Evolutionary conservation across 1,139 yeast genomes (phyloP), one percentile per base, ranked within the genome.

Genomic region (Yamadazyma dushanensis): DNA sequence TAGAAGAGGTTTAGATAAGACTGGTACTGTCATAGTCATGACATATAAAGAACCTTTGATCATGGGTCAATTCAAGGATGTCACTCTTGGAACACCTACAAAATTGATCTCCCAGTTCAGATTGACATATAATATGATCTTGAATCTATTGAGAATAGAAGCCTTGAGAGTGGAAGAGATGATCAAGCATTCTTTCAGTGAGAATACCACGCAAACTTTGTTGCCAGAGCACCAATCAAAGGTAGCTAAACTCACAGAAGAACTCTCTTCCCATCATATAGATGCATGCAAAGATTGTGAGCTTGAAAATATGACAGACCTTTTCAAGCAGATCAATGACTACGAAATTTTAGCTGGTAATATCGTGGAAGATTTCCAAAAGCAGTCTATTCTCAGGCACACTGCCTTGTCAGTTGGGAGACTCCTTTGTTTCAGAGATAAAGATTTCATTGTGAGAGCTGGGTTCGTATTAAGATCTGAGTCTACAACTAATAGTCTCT

Each of bases 21-120:
- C 87, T 1, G 98, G 98, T 51, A 90, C 96, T 0, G 98, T 94
- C n/a, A 89, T 94, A 41, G 80, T 90, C 17, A 88, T 92, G 95
- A 75, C 94, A 2, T 85, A 82, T 50, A 80, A 78, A 33, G 82
- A 82, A 19, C 89, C 95, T 0, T 63, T 84, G 16, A 70, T 76
- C 3, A 75, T 78, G 7, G 56, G 70, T 1, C 76, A 76, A 21
- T 78, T 92, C 51, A 85, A 86, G 53, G 88, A 83, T 33, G 89
- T 90, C 33, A 79, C 88, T 3, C 63, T 92, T 38, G 98, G 97
- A 8, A 76, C 79, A 0, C 95, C 97, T 4, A 90, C 97, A 0
- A 89, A 88, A 53, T 73, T 92, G 37, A 81, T 82, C 45, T 86
- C 96, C 5, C 97, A 92, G 56, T 92, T 92, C 67, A 75, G 98